These are phyloP conservation scores for Leavenworthia alabamica DNA, from an alignment of 345 rosid genomes.

Conservation along the genomic window DNA sequence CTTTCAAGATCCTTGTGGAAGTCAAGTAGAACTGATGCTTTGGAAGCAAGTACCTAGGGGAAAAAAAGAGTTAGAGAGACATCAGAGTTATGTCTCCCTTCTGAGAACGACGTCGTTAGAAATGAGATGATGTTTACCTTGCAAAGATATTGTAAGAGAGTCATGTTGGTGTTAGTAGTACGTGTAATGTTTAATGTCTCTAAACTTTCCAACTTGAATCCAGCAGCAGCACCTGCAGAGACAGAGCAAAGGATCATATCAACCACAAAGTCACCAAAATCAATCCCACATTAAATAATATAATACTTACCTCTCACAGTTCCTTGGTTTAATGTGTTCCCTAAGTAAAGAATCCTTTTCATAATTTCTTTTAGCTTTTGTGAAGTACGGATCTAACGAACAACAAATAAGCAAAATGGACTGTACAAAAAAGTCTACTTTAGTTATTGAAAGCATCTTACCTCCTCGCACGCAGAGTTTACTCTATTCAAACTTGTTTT, in stretches of 20 bases:
- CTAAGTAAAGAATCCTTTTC: slow-evolving; percentile 87
- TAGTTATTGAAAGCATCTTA: slow-evolving; percentile 25
- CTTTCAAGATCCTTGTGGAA: slow-evolving; percentile 75
- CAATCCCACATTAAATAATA: not conserved
- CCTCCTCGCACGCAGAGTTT: slow-evolving; percentile 93
- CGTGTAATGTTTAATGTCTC: slow-evolving; percentile 87
- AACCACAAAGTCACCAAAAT: slow-evolving; percentile 17
- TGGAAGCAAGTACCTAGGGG: slow-evolving; percentile 71
- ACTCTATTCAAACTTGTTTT: slow-evolving; percentile 75
- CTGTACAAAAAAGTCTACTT: not conserved
- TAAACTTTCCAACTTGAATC: slow-evolving; percentile 97
- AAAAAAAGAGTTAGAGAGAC: slow-evolving; percentile 9
- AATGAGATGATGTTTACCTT: slow-evolving; percentile 46
- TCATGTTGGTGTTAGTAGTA: slow-evolving; percentile 87
- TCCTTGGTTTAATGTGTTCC: slow-evolving; percentile 93
- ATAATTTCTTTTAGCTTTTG: slow-evolving; percentile 81
- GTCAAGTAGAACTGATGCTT: slow-evolving; percentile 69
- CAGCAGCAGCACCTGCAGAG: slow-evolving; percentile 86
- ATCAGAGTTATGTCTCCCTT: not conserved
- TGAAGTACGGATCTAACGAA: slow-evolving; percentile 71
- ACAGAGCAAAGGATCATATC: slow-evolving; percentile 1
- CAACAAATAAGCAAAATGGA: slow-evolving; percentile 9
- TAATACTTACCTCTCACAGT: slow-evolving; percentile 82
- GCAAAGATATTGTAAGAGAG: slow-evolving; percentile 97
- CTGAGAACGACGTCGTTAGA: slow-evolving; percentile 1